Evolutionary conservation across 495 filamentous ascomycete species (phyloP).

Genomic region (Penicillium pancosmium): DNA sequence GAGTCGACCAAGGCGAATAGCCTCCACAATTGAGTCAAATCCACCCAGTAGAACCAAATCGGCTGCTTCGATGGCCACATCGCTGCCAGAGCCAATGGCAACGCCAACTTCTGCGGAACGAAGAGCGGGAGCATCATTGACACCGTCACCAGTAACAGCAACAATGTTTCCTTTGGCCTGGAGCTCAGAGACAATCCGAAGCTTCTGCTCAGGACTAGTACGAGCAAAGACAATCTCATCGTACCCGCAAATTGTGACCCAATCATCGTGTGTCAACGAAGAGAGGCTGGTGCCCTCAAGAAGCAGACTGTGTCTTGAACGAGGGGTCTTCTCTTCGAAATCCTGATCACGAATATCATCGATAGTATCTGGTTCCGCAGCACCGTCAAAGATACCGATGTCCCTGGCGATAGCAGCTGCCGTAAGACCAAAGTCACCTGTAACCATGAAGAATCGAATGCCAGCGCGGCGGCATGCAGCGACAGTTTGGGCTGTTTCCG

Average conservation of each 20-base stretch:
- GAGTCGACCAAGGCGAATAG: conserved; percentile 60
- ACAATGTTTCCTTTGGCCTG: conserved; percentile 64
- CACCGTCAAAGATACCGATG: conserved; percentile 63
- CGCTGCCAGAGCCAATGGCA: conserved; percentile 62
- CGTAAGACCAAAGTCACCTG: conserved; percentile 73
- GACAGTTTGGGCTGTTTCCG: conserved; percentile 56
- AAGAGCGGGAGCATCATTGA: conserved; percentile 70
- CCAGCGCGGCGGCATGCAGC: conserved; percentile 59
- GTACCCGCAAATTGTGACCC: conserved; percentile 59
- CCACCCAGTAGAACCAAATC: conserved; percentile 80
- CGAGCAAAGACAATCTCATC: conserved; percentile 71
- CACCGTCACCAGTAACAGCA: conserved; percentile 75
- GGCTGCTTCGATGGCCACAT: conserved; percentile 77
- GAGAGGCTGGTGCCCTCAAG: conserved; percentile 59
- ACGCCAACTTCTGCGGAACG: conserved; percentile 68
- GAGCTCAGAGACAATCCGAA: conserved; percentile 71
- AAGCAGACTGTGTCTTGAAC: conserved; percentile 35
- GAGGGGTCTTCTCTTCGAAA: conserved; percentile 8
- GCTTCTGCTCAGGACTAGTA: conserved; percentile 77
- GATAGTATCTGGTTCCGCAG: conserved; percentile 38
- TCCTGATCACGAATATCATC: conserved; percentile 24
- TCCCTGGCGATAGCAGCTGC: conserved; percentile 68
- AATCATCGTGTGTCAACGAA: conserved; percentile 56
- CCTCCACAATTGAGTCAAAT: conserved; percentile 69
- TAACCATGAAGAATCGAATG: conserved; percentile 64